Evolutionary conservation across 306 rosid genomes (phyloP).

Genomic region (Quercus berberidifolia): DNA sequence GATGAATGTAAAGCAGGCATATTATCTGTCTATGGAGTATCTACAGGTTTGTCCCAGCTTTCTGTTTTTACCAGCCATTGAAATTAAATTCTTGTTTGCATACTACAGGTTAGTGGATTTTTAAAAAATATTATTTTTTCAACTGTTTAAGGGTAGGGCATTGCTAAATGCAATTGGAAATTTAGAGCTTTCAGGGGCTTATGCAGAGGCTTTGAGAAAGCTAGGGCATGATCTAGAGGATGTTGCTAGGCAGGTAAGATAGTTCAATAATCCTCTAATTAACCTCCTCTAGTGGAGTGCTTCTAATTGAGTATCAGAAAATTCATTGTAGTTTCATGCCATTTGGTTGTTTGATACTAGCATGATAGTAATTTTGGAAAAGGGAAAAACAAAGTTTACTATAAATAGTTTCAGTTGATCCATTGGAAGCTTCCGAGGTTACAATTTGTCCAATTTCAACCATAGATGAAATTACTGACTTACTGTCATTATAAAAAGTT

Average conservation of each 20-base stretch:
- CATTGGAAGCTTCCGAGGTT: not conserved
- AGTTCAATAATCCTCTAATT: not conserved
- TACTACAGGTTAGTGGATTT: not conserved
- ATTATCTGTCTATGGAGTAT: conserved; percentile 96
- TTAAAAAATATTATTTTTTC: conserved; percentile 18
- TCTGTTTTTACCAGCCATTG: conserved; percentile 4
- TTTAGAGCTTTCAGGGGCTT: conserved; percentile 79
- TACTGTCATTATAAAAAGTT: not conserved
- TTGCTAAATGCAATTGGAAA: conserved; percentile 90
- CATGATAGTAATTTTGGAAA: not conserved
- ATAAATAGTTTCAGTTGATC: not conserved
- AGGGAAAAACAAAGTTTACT: not conserved
- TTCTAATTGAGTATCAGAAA: not conserved
- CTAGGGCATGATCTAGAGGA: conserved; percentile 74
- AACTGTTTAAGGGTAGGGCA: conserved; percentile 81
- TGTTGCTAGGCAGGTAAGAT: conserved; percentile 63
- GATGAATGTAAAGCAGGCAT: conserved; percentile 86
- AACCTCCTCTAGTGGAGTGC: not conserved
- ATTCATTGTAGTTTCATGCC: not conserved
- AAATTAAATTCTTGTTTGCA: too few relatives aligned
- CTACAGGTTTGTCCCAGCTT: conserved; percentile 64
- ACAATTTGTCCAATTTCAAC: not conserved
- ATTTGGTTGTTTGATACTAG: not conserved
- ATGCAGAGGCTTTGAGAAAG: conserved; percentile 87
- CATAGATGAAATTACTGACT: not conserved